These are phyloP conservation scores for Trifolium dubium DNA, from an alignment of 306 rosid genomes.

Conservation along the genomic window DNA sequence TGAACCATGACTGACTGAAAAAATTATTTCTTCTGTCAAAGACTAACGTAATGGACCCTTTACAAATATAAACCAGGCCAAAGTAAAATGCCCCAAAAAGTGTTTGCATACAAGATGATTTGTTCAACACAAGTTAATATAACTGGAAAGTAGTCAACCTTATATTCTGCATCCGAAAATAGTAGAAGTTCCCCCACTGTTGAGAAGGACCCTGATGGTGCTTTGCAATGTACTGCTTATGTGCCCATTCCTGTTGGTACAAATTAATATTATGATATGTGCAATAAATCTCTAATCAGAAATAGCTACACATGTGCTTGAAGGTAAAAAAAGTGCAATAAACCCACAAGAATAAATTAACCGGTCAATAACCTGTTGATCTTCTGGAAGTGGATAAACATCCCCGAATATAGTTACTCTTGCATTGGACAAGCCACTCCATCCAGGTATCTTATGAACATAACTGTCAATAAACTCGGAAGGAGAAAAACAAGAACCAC, in stretches of 20 bases:
- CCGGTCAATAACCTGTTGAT: conserved; percentile 70
- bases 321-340: too few relatives aligned
- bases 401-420: conserved; percentile 99
- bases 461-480: conserved; percentile 48
- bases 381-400: conserved; percentile 93
- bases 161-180: conserved; percentile 93
- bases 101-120: conserved; percentile 22
- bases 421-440: conserved; percentile 99
- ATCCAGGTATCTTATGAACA: conserved; percentile 87
- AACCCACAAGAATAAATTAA: conserved; percentile 28
- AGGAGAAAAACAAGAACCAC: conserved; percentile 38
- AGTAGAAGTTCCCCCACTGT: conserved; percentile 99
- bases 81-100: conserved; percentile 20
- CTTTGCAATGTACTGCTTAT: conserved; percentile 94
- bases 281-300: conserved; percentile 28
- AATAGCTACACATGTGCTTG: background rate
- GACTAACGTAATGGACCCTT: background rate
- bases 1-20: conserved; percentile 1
- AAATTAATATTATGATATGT: conserved; percentile 39
- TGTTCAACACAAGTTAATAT: conserved; percentile 25
- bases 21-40: conserved; percentile 4
- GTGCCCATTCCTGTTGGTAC: conserved; percentile 91
- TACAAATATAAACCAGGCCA: conserved; percentile 8
- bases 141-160: conserved; percentile 58
- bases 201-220: conserved; percentile 99